Evolutionary conservation across 495 filamentous ascomycete species (phyloP), one percentile per base, ranked within the genome.

Genomic region (Penicillium bialowiezense): DNA sequence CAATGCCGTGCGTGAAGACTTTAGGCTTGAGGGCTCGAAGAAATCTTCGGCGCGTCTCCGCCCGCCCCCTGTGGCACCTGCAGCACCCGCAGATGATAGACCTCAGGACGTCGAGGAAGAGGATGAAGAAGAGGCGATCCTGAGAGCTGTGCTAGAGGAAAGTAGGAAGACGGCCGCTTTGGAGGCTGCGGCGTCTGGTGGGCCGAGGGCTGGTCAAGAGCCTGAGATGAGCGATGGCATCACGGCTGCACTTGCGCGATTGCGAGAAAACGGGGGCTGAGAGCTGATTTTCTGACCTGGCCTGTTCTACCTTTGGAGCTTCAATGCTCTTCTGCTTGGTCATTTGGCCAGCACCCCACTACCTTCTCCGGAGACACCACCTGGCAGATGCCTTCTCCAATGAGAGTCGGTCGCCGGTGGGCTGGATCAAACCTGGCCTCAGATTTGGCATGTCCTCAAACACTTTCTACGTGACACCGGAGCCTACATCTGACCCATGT

Each of bases 1-100:
- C 59, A 77, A 68, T 42, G 84, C 84, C 3, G 89, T 97, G 6
- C 74, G 88, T 42, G 90, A 95, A 69, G 87, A 87, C 6, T 97
- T 97, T 56, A 69, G 88, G 52, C 81, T 87, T 8, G 80, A 83
- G 58, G 85, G 83, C 47, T 80, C 86, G 2, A 82, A 79, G 26
- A 88, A 75, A 63, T 64, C 77, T 26, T 74, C 71, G 37, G 17
- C 9, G 23, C 29, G 41, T 29, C 44, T 7, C 36, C 54, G 13
- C 33, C 71, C 19, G 53, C 73, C 33, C 46, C 74, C 17, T 59
- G 68, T 29, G 61, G 61, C 23, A 26, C 23, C 17, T 56, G 68
- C 20, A 56, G 61, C 23, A 26, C 23, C 17, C 55, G 68, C 20
- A 56, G 67, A 34, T 49, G 54, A 57, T 66, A 68, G 46, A 56